These are phyloP conservation scores for Aegilops tauschii DNA, from an alignment of 176 grass and related monocot genomes.

Conservation along the genomic window DNA sequence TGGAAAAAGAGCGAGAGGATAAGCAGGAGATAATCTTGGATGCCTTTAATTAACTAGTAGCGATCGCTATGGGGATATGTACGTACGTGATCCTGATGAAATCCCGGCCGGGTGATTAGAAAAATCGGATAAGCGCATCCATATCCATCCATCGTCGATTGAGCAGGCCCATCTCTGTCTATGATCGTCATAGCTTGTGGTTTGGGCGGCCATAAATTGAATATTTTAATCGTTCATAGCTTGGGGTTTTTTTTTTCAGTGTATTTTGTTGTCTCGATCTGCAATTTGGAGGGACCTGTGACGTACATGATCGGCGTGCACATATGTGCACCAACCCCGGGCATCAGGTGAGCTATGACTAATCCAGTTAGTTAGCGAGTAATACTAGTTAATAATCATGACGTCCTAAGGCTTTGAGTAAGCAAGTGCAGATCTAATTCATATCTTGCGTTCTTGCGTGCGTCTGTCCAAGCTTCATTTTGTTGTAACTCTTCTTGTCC, in stretches of 20 bases:
- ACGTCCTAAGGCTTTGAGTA: neutral
- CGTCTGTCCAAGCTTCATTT: neutral
- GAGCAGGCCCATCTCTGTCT: neutral
- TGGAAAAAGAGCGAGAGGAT: neutral
- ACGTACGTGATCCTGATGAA: neutral
- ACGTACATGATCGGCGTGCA: neutral
- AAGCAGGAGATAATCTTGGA: neutral
- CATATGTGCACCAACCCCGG: neutral
- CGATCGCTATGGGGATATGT: neutral
- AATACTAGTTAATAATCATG: neutral
- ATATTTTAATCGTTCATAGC: neutral
- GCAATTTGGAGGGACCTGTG: neutral
- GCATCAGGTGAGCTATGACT: neutral
- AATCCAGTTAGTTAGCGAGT: neutral
- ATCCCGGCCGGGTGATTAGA: neutral
- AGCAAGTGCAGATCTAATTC: neutral
- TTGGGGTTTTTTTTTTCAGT: neutral
- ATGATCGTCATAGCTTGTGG: neutral
- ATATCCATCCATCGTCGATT: neutral
- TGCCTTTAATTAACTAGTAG: neutral
- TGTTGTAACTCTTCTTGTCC: neutral
- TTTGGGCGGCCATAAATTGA: neutral
- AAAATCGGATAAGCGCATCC: slow-evolving; percentile 5
- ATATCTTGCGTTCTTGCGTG: neutral
- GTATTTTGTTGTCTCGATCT: neutral